These are phyloP conservation scores for Thermoascus crustaceus DNA, from an alignment of 2,329 filamentous ascomycete genomes.

Conservation along the genomic window DNA sequence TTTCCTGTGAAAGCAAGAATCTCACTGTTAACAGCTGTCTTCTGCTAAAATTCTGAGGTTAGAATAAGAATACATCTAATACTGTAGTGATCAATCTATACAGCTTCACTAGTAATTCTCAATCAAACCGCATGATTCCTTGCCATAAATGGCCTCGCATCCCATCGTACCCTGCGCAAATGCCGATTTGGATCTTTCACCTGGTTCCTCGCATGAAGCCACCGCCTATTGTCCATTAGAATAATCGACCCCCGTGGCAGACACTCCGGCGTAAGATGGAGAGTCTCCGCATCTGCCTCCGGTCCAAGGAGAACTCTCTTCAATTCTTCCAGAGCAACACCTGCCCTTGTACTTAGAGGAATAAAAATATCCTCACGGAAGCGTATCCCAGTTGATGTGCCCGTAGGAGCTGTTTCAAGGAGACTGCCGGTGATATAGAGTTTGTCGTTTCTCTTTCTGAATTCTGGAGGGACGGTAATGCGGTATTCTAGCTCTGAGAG, in stretches of 20 bases:
- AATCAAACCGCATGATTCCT: too few relatives aligned
- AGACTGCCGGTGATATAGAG: constrained; percentile 16
- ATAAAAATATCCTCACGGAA: constrained; percentile 24
- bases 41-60: too few relatives aligned
- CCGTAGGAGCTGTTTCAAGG: too few relatives aligned
- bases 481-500: constrained; percentile 23
- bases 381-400: constrained; percentile 12
- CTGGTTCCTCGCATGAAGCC: constrained; percentile 29
- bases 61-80: too few relatives aligned
- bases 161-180: constrained; percentile 29
- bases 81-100: too few relatives aligned
- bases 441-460: constrained; percentile 17
- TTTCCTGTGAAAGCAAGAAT: too few relatives aligned
- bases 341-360: constrained; percentile 17
- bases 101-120: too few relatives aligned
- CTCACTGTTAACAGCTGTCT: too few relatives aligned
- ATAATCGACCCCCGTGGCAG: constrained; percentile 24
- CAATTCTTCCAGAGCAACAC: constrained; percentile 21
- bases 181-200: constrained; percentile 29
- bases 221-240: constrained; percentile 29
- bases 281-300: constrained; percentile 7
- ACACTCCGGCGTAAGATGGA: constrained; percentile 17
- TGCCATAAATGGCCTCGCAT: constrained; percentile 21
- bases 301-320: constrained; percentile 15
- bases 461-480: constrained; percentile 27